These are phyloP conservation scores for Dactylellina sp. DNA, from an alignment of 2,329 filamentous ascomycete genomes.

Conservation along the genomic window DNA sequence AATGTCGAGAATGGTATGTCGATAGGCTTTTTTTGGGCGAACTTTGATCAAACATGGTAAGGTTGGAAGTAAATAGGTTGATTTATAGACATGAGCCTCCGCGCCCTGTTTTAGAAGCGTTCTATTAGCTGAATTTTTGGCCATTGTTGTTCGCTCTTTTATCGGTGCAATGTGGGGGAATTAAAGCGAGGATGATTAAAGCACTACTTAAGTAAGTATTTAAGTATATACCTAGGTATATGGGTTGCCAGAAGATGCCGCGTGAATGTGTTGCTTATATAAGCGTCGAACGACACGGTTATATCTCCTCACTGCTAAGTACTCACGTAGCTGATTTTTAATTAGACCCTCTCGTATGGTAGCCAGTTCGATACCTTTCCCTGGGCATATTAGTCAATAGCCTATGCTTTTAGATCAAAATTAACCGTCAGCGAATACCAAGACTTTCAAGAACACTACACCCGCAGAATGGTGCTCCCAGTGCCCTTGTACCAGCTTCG, in stretches of 20 bases:
- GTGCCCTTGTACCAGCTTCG: constrained; percentile 59
- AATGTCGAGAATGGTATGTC: constrained; percentile 87
- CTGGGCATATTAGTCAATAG: too few species aligned
- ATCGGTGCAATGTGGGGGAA: neutral
- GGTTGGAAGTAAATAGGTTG: constrained; percentile 77
- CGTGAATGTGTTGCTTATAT: neutral
- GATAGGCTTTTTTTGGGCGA: constrained; percentile 89
- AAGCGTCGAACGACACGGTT: neutral
- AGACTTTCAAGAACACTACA: too few species aligned
- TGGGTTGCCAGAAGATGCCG: too few species aligned
- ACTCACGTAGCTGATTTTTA: neutral
- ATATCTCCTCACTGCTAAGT: neutral
- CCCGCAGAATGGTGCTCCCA: constrained; percentile 55
- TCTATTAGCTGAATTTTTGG: constrained; percentile 67
- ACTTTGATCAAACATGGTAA: constrained; percentile 86
- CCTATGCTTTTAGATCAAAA: too few species aligned
- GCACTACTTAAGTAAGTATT: too few species aligned
- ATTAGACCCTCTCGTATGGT: neutral
- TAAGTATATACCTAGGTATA: too few species aligned
- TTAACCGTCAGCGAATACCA: too few species aligned
- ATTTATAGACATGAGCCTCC: constrained; percentile 92
- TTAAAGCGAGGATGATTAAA: too few species aligned
- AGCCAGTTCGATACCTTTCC: too few species aligned
- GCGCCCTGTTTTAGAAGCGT: constrained; percentile 89
- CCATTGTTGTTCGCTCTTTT: neutral